Base-by-base conservation (phyloP, 148 eudicot genomes). In the Persicaria tinctoria region DNA sequence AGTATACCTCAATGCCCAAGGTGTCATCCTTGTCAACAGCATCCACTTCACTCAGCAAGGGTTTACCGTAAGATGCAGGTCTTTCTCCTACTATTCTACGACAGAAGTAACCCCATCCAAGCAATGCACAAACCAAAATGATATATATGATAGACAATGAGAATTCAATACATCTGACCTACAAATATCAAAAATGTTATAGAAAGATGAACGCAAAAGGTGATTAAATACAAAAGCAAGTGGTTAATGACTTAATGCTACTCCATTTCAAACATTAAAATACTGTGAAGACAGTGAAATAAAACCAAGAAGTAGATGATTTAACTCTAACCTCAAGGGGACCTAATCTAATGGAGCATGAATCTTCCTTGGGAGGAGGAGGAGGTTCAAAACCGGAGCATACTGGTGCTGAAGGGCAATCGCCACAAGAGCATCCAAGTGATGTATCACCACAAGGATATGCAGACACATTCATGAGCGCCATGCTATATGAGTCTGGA, bases 381-480 rank as follows among this genome's bases (percentile, higher is more conserved):
- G 93, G 89, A 82, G 91, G 94, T 77, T 87, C 86, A 32, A 78
- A 76, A 59, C 79, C 76, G 50, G 94, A 84, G 82, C 94, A 90
- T 55, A 56, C 79, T 44, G 88, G 83, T 49, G 91, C 81, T 10
- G 84, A 76, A 76, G 94, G 94, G 74, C 94, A 90, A 75, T 90
- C 94, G 51, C 94, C 94, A 82, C 94, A 90, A 79, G 94, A 87
- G 82, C 94, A 90, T 46, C 94, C 89, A 74, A 90, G 77, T 47
- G 86, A 86, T 76, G 91, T 85, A 76, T 90, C 94, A 70, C 86
- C 89, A 79, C 94, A 90, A 63, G 91, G 73, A 83, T 87, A 90
- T 44, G 83, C 74, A 38, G 91, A 80, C 71, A 83, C 87, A 63
- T 90, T 79, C 94, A 90, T 87, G 74, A 84, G 83, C 82, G 85